Conservation (phyloP, 768 basidiomycete species). For the Hypholoma sublateritium region DNA sequence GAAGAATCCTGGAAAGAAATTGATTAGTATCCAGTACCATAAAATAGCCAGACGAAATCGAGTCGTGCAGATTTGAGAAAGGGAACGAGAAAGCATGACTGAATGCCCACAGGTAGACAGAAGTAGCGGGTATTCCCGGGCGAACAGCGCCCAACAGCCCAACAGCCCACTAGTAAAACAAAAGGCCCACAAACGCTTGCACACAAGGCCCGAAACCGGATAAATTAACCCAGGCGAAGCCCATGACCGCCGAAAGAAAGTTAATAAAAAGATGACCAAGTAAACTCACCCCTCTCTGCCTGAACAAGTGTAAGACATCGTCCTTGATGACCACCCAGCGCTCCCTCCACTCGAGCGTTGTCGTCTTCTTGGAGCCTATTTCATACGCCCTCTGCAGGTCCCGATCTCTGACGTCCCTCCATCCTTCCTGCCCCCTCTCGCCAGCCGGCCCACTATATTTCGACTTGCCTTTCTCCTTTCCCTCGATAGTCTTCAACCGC, state of each 20-base stretch:
- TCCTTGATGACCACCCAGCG: constrained; percentile 63
- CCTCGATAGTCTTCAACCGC: constrained; percentile 19
- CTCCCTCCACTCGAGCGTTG: constrained; percentile 59
- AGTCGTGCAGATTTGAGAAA: too few relatives aligned
- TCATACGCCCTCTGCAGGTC: not conserved
- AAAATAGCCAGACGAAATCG: too few relatives aligned
- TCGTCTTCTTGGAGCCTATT: constrained; percentile 11
- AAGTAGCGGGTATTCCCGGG: too few relatives aligned
- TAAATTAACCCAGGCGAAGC: too few relatives aligned
- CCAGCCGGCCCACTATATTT: too few relatives aligned
- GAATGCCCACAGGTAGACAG: not conserved
- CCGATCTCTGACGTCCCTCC: not conserved
- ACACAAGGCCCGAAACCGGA: too few relatives aligned
- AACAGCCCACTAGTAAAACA: too few relatives aligned
- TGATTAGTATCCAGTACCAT: too few relatives aligned
- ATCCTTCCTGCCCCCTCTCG: not conserved
- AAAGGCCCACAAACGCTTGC: too few relatives aligned
- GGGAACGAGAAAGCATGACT: too few relatives aligned
- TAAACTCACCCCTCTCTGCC: constrained; percentile 47
- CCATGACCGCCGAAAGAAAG: not conserved
- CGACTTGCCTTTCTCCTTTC: constrained; percentile 4
- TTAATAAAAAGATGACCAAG: not conserved
- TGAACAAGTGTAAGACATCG: constrained; percentile 54
- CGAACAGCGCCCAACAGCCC: too few relatives aligned
- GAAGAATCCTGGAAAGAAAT: constrained; percentile 31